Conservation (phyloP, 345 rosid species). For the Euphorbia pulcherrima region DNA sequence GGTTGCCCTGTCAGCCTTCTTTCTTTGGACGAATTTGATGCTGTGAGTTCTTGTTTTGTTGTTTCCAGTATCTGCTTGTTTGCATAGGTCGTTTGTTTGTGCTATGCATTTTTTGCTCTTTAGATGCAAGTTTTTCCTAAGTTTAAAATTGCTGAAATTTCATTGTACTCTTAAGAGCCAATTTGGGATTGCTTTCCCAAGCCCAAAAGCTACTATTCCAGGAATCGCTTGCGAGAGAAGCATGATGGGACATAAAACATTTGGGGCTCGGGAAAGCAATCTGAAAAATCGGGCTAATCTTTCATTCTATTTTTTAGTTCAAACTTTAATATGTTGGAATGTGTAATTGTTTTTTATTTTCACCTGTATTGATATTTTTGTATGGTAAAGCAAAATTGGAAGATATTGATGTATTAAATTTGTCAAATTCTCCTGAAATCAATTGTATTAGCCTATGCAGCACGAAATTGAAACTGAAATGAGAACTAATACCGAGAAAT, state of each 20-base stretch:
- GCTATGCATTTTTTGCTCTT: not conserved
- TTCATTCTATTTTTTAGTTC: not conserved
- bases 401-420: not conserved
- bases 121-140: not conserved
- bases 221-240: too few species aligned
- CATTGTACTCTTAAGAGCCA: not conserved
- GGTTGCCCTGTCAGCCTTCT: slow-evolving; percentile 48
- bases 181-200: too few species aligned
- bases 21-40: slow-evolving; percentile 59
- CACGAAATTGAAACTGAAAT: too few species aligned
- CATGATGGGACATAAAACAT: too few species aligned
- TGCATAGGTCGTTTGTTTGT: not conserved
- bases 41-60: slow-evolving; percentile 32
- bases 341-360: not conserved
- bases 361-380: not conserved
- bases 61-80: not conserved
- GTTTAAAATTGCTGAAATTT: not conserved
- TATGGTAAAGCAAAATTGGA: not conserved
- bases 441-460: not conserved
- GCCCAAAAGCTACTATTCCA: too few species aligned
- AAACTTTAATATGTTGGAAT: not conserved
- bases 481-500: too few species aligned
- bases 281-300: too few species aligned
- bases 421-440: not conserved
- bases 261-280: too few species aligned